Percentiles rank a stretch among this genome's conserved stretches.
These are phyloP conservation scores for Flaveria floridana DNA, from an alignment of 140 eudicot species.

Conservation along the genomic window DNA sequence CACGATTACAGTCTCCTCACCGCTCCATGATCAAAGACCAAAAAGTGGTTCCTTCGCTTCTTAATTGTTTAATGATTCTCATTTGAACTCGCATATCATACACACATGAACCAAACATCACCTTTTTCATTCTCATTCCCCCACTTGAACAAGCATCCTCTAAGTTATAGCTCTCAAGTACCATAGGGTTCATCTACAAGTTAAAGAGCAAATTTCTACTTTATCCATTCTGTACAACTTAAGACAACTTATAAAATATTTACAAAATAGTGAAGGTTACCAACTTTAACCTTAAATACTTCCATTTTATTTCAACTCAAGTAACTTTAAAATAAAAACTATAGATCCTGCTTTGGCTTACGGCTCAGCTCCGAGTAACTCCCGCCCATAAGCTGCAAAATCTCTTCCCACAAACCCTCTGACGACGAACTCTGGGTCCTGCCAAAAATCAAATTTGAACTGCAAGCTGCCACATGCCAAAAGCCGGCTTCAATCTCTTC, in stretches of 20 bases:
- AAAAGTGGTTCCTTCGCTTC: neutral
- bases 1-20: no score
- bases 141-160: no score
- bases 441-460: constrained; percentile 60
- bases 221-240: constrained; percentile 41
- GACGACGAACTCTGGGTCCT: constrained; percentile 26
- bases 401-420: constrained; percentile 89
- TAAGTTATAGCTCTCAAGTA: no score
- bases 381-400: constrained; percentile 93
- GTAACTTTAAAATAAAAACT: constrained; percentile 25
- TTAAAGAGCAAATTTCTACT: constrained; percentile 27
- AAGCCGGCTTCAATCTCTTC: constrained; percentile 69
- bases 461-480: constrained; percentile 94
- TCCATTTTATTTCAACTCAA: constrained; percentile 33
- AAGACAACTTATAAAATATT: constrained; percentile 28
- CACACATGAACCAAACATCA: no score
- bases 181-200: neutral
- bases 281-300: constrained; percentile 17
- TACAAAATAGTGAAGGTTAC: constrained; percentile 2
- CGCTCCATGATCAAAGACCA: neutral
- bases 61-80: no score
- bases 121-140: no score
- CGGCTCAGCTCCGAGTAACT: constrained; percentile 91
- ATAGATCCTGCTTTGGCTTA: constrained; percentile 83
- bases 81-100: no score